Base-by-base conservation (phyloP, 352 stramenopile species). In the Pelagophyceae sp. region DNA sequence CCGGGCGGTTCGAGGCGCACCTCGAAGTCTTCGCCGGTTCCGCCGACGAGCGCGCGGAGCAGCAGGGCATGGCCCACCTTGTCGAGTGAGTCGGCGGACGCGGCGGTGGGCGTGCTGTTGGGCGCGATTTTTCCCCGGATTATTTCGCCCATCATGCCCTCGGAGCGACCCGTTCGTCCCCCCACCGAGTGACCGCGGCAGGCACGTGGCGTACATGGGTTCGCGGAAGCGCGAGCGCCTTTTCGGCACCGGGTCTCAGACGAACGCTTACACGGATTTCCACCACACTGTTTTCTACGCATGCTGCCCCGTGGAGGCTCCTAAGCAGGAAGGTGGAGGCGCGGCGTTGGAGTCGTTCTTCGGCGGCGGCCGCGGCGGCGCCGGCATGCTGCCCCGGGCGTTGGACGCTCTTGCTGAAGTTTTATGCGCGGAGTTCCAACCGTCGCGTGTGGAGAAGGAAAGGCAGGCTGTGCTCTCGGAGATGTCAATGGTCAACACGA, bases 211-310 rank as follows among this genome's bases (percentile, higher is more conserved):
- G 20, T 94, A 95, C 84, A 95, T 95, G 90, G 90, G 89, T 65
- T 90, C 82, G 65, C 83, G 87, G 17, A 94, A 94, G 79, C 79
- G 89, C n/a, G 89, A 92, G 83, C 82, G 88, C 25, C 84, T 93
- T 25, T 93, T 93, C 81, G 88, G 88, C 33, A 94, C 89, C 17
- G 90, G 89, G 11, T 89, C 81, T 23, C 88, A 92, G 84, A 95
- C 90, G 1, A 95, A 94, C 80, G 89, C 90, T 0, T 95, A 94
- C 77, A 95, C 90, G 50, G 89, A 95, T 79, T 95, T 94, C 82
- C 90, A 95, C 80, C 90, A 95, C 80, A 94, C 89, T 40, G 90
- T 95, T 0, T 95, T 94, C 80, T 95, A 94, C 80, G 90, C 90
- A 0, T 85, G 87, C 29, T 94, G 90, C 83, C 90, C 90, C n/a